These are phyloP conservation scores for Hirschfeldia incana DNA, from an alignment of 345 rosid species.

Conservation along the genomic window DNA sequence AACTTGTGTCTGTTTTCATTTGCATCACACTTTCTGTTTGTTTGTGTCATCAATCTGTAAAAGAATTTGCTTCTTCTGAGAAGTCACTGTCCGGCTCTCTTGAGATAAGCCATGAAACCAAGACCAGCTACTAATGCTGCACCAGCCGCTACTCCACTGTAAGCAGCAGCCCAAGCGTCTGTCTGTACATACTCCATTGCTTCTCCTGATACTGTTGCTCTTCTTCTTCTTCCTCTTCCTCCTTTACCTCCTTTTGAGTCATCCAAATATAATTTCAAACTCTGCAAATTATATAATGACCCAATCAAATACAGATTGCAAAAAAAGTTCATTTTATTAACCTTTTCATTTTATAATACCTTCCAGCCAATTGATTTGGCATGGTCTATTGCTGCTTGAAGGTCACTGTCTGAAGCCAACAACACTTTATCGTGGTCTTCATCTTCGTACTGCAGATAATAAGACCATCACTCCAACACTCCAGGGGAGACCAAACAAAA, in stretches of 20 bases:
- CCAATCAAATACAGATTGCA: not conserved
- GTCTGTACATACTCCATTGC: conserved; percentile 56
- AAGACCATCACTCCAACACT: conserved; percentile 22
- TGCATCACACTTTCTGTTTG: conserved; percentile 9
- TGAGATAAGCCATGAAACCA: conserved; percentile 81
- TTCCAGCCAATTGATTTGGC: conserved; percentile 89
- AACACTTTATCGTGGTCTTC: conserved; percentile 94
- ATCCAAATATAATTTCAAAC: conserved; percentile 87
- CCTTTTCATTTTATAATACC: conserved; percentile 46
- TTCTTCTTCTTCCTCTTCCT: conserved; percentile 29
- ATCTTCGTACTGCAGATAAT: conserved; percentile 77
- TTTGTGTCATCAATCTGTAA: conserved; percentile 9
- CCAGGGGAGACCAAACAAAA: not conserved
- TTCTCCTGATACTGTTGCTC: conserved; percentile 50
- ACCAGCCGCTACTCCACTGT: conserved; percentile 87
- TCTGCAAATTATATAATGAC: conserved; percentile 50
- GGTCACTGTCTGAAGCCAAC: conserved; percentile 83
- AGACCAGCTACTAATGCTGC: conserved; percentile 90
- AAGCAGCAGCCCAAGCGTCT: conserved; percentile 91
- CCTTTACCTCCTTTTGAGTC: conserved; percentile 51
- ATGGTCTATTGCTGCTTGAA: conserved; percentile 85
- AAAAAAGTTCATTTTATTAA: not conserved
- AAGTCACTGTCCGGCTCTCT: conserved; percentile 53
- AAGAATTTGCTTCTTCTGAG: not conserved
- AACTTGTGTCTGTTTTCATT: not conserved